Evolutionary conservation across 225 moss, liverwort and hornwort species (phyloP).

Genomic region (Bryum argenteum): DNA sequence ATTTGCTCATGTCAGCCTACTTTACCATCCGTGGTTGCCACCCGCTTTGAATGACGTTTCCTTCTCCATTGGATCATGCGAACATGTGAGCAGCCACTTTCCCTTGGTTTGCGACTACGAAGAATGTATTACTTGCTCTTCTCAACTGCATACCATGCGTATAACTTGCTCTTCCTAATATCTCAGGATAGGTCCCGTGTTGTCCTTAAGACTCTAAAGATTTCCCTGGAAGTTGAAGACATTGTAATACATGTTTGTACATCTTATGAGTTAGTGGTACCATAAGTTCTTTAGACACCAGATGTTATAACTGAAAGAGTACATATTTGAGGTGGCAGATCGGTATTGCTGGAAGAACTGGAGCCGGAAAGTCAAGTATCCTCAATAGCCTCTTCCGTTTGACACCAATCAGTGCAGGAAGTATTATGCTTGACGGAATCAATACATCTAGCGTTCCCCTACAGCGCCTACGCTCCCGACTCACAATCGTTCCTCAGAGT

Average conservation of each 20-base stretch:
- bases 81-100: slow-evolving; percentile 61
- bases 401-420: slow-evolving; percentile 63
- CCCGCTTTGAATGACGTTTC: slow-evolving; percentile 80
- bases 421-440: slow-evolving; percentile 76
- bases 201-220: not conserved
- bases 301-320: slow-evolving; percentile 20
- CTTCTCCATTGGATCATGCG: slow-evolving; percentile 68
- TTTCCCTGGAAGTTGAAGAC: not conserved
- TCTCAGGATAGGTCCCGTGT: not conserved
- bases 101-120: slow-evolving; percentile 10
- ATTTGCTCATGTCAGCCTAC: slow-evolving; percentile 69
- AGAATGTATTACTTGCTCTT: not conserved
- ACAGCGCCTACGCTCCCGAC: slow-evolving; percentile 62
- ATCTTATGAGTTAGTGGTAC: not conserved
- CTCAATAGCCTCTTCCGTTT: slow-evolving; percentile 84
- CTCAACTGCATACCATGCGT: not conserved
- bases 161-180: slow-evolving; percentile 12
- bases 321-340: slow-evolving; percentile 47
- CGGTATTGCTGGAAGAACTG: slow-evolving; percentile 95
- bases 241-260: slow-evolving; percentile 9
- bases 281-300: not conserved
- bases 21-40: slow-evolving; percentile 71
- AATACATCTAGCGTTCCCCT: slow-evolving; percentile 61
- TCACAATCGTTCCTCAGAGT: slow-evolving; percentile 90
- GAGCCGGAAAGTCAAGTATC: slow-evolving; percentile 96